These are phyloP conservation scores for Monilinia fructicola DNA, from an alignment of 2,329 filamentous ascomycete species.

Conservation along the genomic window DNA sequence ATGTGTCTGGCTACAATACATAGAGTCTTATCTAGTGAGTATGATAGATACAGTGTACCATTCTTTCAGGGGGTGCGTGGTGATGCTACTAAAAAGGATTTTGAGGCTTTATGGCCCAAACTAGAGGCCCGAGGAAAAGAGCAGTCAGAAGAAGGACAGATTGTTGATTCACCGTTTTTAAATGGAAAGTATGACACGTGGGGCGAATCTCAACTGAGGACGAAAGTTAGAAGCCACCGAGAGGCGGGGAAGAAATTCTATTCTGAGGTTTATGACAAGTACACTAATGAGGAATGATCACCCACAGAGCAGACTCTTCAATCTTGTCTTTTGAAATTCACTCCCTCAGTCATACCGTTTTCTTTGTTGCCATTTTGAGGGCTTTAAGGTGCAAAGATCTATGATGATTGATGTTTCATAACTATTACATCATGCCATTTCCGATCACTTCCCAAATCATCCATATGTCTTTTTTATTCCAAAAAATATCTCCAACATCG, in stretches of 20 bases:
- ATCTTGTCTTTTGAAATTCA: no score
- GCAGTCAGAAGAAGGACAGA: background rate
- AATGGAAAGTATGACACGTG: conserved; percentile 18
- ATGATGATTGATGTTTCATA: no score
- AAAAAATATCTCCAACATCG: no score
- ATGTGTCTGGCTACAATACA: conserved; percentile 21
- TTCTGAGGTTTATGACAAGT: conserved; percentile 11
- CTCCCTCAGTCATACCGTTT: no score
- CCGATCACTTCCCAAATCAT: no score
- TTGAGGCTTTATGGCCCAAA: conserved; percentile 18
- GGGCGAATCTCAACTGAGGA: conserved; percentile 24
- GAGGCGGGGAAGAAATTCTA: conserved; percentile 15
- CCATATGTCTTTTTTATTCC: no score
- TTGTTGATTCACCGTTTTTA: conserved; percentile 15
- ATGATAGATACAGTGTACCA: conserved; percentile 19
- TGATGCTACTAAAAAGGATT: conserved; percentile 22
- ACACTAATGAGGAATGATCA: conserved; percentile 8
- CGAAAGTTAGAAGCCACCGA: conserved; percentile 20
- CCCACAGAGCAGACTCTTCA: background rate
- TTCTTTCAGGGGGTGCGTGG: conserved; percentile 22
- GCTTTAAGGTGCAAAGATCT: no score
- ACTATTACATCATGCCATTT: no score
- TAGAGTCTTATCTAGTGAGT: conserved; percentile 17
- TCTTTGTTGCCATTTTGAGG: no score
- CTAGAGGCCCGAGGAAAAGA: background rate